phyloP scores from a whole-genome alignment of 2,329 filamentous ascomycete genomes.

The Colletotrichum godetiae region DNA sequence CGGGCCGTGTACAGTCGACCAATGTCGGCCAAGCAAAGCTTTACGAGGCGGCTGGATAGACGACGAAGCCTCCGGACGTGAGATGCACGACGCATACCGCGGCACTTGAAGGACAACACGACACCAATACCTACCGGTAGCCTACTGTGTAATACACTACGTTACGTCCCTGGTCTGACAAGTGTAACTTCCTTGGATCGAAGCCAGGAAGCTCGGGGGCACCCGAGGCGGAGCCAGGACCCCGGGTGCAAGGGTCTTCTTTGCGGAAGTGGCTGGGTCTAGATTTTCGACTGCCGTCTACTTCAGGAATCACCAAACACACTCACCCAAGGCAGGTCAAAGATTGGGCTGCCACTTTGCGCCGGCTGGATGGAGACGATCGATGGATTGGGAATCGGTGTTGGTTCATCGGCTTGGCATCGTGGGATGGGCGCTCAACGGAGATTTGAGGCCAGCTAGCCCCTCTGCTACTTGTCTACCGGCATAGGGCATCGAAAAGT shows the following conservation, averaged over 20 bases:
- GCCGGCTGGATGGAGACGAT: neutral
- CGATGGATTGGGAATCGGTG: slow-evolving; percentile 2
- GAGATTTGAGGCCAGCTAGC: slow-evolving; percentile 14
- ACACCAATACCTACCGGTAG: neutral
- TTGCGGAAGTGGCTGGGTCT: neutral
- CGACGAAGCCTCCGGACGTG: slow-evolving; percentile 48
- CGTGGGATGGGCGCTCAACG: slow-evolving; percentile 10
- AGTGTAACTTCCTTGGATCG: slow-evolving; percentile 18
- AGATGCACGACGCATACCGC: neutral
- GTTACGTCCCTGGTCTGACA: neutral
- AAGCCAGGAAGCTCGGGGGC: slow-evolving; percentile 9
- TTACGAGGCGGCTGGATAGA: slow-evolving; percentile 22
- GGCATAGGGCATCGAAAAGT: neutral
- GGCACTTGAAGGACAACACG: neutral
- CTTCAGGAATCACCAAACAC: neutral
- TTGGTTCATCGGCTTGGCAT: slow-evolving; percentile 22
- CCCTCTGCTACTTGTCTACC: neutral
- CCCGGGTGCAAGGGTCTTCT: slow-evolving; percentile 7
- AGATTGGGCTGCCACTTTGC: slow-evolving; percentile 11
- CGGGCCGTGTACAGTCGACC: slow-evolving; percentile 9
- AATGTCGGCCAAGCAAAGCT: slow-evolving; percentile 8
- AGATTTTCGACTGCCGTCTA: neutral
- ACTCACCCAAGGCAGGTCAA: neutral
- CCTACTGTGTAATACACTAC: neutral
- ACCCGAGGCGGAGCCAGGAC: neutral